Conservation (phyloP, 2,329 filamentous ascomycete species). For the Penicillium capsulatum region DNA sequence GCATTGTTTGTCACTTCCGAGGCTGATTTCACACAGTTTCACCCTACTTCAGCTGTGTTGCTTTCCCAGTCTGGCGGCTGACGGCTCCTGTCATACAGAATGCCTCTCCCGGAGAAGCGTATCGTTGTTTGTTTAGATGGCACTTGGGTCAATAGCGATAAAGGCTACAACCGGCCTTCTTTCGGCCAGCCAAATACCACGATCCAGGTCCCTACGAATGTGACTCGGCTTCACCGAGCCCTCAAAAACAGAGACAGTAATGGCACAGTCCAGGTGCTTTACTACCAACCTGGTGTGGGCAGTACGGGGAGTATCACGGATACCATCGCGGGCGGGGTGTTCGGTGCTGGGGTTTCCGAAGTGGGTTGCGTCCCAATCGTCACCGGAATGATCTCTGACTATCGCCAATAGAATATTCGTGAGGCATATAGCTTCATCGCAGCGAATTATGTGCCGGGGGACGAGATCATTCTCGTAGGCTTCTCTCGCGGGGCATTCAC, state of each 20-base stretch:
- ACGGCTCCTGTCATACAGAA: constrained; percentile 1
- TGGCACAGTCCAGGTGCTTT: constrained; percentile 14
- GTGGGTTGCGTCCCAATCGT: constrained; percentile 5
- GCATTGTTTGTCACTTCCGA: too few relatives aligned
- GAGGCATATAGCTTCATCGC: constrained; percentile 28
- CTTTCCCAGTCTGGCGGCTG: too few relatives aligned
- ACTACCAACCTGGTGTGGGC: constrained; percentile 18
- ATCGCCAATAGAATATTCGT: constrained; percentile 11
- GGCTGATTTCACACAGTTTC: too few relatives aligned
- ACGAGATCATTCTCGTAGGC: constrained; percentile 38
- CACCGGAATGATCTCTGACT: neutral
- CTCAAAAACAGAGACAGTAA: constrained; percentile 12
- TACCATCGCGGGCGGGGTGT: constrained; percentile 14
- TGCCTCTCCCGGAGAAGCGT: constrained; percentile 13
- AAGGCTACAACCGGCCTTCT: constrained; percentile 15
- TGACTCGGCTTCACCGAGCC: constrained; percentile 16
- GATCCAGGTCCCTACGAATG: constrained; percentile 14
- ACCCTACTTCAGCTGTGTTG: too few relatives aligned
- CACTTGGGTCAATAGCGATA: constrained; percentile 21
- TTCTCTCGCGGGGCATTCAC: constrained; percentile 39
- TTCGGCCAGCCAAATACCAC: constrained; percentile 14
- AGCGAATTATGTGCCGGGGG: constrained; percentile 33
- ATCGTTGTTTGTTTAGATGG: constrained; percentile 18
- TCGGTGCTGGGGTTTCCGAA: constrained; percentile 16
- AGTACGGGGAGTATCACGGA: constrained; percentile 13